phyloP scores from a whole-genome alignment of 306 rosid species.

The Dalbergia cochinchinensis region DNA sequence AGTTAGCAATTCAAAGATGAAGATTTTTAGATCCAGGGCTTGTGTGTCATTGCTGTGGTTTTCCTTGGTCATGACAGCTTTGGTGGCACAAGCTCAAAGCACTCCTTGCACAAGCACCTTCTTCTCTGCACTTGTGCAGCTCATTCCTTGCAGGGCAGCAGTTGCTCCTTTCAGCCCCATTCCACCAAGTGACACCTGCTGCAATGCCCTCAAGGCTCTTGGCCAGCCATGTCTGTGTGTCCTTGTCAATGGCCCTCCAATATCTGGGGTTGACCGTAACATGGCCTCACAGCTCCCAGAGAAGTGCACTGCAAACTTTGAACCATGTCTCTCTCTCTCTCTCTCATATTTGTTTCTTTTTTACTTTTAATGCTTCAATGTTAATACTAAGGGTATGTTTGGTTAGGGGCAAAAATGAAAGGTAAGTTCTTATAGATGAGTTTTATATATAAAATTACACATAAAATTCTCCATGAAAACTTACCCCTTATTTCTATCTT shows the following conservation, averaged over 20 bases:
- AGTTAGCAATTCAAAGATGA: conserved; percentile 42
- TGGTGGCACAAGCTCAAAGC: conserved; percentile 55
- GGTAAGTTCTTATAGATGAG: too few relatives aligned
- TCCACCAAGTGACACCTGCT: conserved; percentile 76
- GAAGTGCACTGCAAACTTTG: conserved; percentile 75
- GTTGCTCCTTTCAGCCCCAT: conserved; percentile 80
- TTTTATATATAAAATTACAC: too few relatives aligned
- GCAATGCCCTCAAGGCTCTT: conserved; percentile 70
- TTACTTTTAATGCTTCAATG: background rate
- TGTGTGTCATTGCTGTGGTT: conserved; percentile 42
- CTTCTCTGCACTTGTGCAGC: conserved; percentile 79
- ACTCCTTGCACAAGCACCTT: conserved; percentile 71
- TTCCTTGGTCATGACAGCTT: conserved; percentile 40
- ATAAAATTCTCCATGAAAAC: too few relatives aligned
- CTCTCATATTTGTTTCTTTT: background rate
- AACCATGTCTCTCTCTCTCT: conserved; percentile 59
- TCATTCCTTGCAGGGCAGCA: conserved; percentile 87
- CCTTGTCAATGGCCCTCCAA: conserved; percentile 78
- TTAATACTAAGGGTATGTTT: too few relatives aligned
- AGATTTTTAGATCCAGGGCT: conserved; percentile 34
- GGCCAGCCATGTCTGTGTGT: conserved; percentile 91
- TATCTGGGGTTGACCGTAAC: conserved; percentile 83
- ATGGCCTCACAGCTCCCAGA: conserved; percentile 84
- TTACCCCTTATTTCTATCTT: too few relatives aligned
- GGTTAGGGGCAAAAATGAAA: too few relatives aligned